Base-by-base conservation (phyloP, 1,284 basidiomycete species). In the Neonothopanus nambi region DNA sequence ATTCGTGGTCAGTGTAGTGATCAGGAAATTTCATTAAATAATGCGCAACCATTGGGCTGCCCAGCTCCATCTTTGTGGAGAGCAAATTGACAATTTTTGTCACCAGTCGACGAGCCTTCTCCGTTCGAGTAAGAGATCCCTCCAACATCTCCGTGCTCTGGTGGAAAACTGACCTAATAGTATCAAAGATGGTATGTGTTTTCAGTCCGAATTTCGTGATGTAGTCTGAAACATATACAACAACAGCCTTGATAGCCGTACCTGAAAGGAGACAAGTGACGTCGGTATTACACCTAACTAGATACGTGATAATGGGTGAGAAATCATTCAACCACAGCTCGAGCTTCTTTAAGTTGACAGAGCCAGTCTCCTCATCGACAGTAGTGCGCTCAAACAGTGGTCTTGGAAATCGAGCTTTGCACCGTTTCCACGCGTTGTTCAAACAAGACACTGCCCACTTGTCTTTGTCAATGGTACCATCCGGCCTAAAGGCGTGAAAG, bases 291-390 rank as follows among this genome's bases (percentile, higher is more conserved):
- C n/a, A 56, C 7, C 64, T 48, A 8, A 71, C 36, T 0, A 73
- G 33, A 59, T 70, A 74, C 20, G 67, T 67, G 1, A 73, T 2
- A 7, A 56, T 12, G 24, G 61, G 54, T 2, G 61, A 63, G 36
- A 68, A 64, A 3, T 63, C 70, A 57, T 75, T 76, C 3, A 75
- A 44, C 63, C 59, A 63, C 7, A 61, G 39, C 54, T 75, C 71
- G 6, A 46, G 40, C 44, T 75, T 69, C 48, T 68, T 66, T 37
- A 75, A 46, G 28, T 59, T 58, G 0, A 74, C 40, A 51, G 56
- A 55, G 28, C 71, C 71, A 21, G 64, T 63, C 1, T 62, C 46
- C 3, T 43, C 36, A 55, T 69, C 65, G 15, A 70, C 57, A 7
- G 48, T 18, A 20, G 65, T 63, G 2, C 47, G 3, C 3, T 44